Conservation (phyloP, 2,329 filamentous ascomycete genomes). For the Botrytis deweyae region DNA sequence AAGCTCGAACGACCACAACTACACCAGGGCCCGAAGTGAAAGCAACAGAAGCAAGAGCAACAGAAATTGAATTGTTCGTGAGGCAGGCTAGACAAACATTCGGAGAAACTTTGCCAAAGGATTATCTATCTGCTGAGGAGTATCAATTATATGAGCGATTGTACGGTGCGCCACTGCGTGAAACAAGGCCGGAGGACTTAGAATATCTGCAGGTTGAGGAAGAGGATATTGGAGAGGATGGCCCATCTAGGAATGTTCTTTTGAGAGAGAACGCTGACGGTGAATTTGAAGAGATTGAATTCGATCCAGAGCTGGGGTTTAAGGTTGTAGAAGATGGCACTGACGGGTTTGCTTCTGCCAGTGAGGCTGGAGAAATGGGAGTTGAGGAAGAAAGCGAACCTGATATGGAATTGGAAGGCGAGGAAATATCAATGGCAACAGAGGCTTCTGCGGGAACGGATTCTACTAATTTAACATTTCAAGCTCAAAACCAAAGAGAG, state of each 20-base stretch:
- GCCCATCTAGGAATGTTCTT: constrained; percentile 46
- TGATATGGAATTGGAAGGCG: constrained; percentile 40
- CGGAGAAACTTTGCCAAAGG: constrained; percentile 72
- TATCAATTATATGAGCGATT: constrained; percentile 74
- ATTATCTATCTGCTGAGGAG: constrained; percentile 68
- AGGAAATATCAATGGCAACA: constrained; percentile 33
- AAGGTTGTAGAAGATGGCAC: constrained; percentile 38
- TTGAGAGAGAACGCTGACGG: constrained; percentile 57
- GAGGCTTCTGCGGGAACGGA: constrained; percentile 31
- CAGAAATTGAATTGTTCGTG: constrained; percentile 61
- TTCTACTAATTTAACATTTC: constrained; percentile 27
- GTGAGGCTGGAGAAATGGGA: not conserved
- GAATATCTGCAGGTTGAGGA: constrained; percentile 41
- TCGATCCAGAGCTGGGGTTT: constrained; percentile 35
- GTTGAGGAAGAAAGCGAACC: constrained; percentile 7
- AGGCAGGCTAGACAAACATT: constrained; percentile 72
- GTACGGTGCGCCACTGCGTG: constrained; percentile 72
- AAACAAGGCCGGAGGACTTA: constrained; percentile 59
- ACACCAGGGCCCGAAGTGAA: not conserved
- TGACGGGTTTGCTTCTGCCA: constrained; percentile 15
- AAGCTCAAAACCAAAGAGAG: constrained; percentile 38
- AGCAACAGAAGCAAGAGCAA: constrained; percentile 1
- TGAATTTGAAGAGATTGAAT: constrained; percentile 59
- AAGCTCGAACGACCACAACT: not conserved
- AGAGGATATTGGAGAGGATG: constrained; percentile 51